phyloP scores from a whole-genome alignment of 345 rosid species.

The Dipteronia sinensis region DNA sequence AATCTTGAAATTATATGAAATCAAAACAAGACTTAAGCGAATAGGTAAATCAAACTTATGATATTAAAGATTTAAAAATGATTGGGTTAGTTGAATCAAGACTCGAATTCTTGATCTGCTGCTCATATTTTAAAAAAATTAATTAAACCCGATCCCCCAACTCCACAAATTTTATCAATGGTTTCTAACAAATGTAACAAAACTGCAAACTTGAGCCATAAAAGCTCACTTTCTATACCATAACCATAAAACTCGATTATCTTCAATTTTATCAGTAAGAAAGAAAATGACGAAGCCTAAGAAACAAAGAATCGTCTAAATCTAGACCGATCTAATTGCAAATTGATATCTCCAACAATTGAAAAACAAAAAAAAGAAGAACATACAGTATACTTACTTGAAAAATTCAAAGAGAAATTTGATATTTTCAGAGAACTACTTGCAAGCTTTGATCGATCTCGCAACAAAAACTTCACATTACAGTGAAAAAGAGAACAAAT shows the following conservation, averaged over 20 bases:
- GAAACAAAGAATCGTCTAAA: constrained; percentile 24
- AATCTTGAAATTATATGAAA: too few species aligned
- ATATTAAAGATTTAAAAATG: too few species aligned
- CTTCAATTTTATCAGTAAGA: constrained; percentile 26
- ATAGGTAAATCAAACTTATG: not conserved
- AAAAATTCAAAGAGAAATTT: constrained; percentile 17
- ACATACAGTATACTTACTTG: constrained; percentile 22
- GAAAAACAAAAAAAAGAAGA: not conserved
- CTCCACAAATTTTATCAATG: too few species aligned
- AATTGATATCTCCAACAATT: not conserved
- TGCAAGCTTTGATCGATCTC: constrained; percentile 32
- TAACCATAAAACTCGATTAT: constrained; percentile 12
- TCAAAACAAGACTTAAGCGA: not conserved
- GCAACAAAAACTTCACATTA: constrained; percentile 3
- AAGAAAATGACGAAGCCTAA: constrained; percentile 19
- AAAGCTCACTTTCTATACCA: not conserved
- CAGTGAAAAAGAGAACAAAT: constrained; percentile 11
- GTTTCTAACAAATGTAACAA: not conserved
- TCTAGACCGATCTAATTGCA: constrained; percentile 38
- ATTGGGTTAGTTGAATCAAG: not conserved
- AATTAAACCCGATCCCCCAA: too few species aligned
- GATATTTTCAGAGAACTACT: constrained; percentile 8
- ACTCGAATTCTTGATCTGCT: constrained; percentile 21
- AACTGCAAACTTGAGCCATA: constrained; percentile 7
- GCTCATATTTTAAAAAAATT: constrained; percentile 14